phyloP scores from a whole-genome alignment of 768 basidiomycete species.

The Phylloporus scabripes region DNA sequence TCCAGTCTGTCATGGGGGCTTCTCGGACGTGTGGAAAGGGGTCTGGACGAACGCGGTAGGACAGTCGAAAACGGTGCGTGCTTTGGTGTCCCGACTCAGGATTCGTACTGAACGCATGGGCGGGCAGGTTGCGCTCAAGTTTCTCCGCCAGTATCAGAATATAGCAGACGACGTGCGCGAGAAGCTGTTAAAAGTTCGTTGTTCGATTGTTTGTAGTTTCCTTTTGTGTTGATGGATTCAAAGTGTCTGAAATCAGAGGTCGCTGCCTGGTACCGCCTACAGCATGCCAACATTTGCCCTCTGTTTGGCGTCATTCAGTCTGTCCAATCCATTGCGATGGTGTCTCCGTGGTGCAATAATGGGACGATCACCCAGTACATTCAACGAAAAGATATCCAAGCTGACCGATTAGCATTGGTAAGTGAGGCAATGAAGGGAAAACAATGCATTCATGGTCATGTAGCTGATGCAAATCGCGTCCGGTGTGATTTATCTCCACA shows the following conservation, averaged over 20 bases:
- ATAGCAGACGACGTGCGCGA: constrained; percentile 48
- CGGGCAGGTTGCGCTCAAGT: constrained; percentile 52
- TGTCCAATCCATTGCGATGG: constrained; percentile 52
- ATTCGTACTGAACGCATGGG: constrained; percentile 1
- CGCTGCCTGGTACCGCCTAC: constrained; percentile 51
- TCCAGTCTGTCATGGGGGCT: constrained; percentile 50
- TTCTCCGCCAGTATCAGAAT: constrained; percentile 41
- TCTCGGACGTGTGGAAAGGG: constrained; percentile 60
- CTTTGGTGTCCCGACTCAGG: no score
- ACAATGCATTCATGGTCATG: background rate
- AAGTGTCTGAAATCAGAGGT: constrained; percentile 56
- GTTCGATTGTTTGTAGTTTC: background rate
- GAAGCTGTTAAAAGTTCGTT: constrained; percentile 44
- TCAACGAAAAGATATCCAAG: constrained; percentile 34
- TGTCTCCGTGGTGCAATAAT: constrained; percentile 60
- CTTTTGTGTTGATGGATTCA: background rate
- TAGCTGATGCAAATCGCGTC: constrained; percentile 53
- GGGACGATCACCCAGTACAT: constrained; percentile 51
- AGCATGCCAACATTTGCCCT: constrained; percentile 50
- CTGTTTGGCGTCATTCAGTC: constrained; percentile 52
- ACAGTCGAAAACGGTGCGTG: constrained; percentile 23
- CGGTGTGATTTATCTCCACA: constrained; percentile 54
- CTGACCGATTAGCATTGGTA: constrained; percentile 46
- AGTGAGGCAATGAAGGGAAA: constrained; percentile 7
- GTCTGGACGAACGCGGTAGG: constrained; percentile 46